Evolutionary conservation across 192 early-diverging fungal species (phyloP).

Genomic region (Spizellomyces punctatus): DNA sequence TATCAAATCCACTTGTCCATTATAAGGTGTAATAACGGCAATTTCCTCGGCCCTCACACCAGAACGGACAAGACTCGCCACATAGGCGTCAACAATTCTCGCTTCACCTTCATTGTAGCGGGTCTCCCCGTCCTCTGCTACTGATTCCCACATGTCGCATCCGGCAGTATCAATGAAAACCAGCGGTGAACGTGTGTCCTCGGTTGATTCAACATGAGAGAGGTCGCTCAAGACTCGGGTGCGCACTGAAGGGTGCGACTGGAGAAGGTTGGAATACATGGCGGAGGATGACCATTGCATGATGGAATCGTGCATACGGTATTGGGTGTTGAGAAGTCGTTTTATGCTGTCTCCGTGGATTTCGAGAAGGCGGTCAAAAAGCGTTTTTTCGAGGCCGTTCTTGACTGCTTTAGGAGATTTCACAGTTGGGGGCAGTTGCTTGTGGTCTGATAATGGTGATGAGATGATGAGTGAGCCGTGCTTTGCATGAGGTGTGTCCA

Average conservation of each 20-base stretch:
- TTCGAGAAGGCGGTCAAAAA: conserved; percentile 79
- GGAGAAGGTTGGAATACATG: conserved; percentile 73
- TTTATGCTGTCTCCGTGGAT: conserved; percentile 63
- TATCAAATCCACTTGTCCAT: conserved; percentile 20
- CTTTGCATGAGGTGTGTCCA: too few species aligned
- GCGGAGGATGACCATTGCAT: conserved; percentile 70
- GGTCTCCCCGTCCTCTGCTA: conserved; percentile 53
- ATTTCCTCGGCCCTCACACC: conserved; percentile 69
- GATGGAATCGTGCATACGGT: conserved; percentile 85
- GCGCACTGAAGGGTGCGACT: conserved; percentile 65
- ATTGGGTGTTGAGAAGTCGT: conserved; percentile 78
- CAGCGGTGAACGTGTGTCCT: conserved; percentile 63
- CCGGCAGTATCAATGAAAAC: conserved; percentile 74
- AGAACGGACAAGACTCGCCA: conserved; percentile 61
- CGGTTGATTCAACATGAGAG: conserved; percentile 56
- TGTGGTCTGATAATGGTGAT: conserved; percentile 7
- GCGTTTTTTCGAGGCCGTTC: conserved; percentile 53
- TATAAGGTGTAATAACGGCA: conserved; percentile 86
- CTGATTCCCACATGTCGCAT: conserved; percentile 32
- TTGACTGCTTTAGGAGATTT: conserved; percentile 47
- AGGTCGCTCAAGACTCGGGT: conserved; percentile 69
- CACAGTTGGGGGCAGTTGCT: conserved; percentile 67
- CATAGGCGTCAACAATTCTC: conserved; percentile 59
- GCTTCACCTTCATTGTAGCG: conserved; percentile 82
- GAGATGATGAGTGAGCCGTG: too few species aligned